Conservation (phyloP, 192 early-diverging fungal species). For the Umbelopsis ramanniana region DNA sequence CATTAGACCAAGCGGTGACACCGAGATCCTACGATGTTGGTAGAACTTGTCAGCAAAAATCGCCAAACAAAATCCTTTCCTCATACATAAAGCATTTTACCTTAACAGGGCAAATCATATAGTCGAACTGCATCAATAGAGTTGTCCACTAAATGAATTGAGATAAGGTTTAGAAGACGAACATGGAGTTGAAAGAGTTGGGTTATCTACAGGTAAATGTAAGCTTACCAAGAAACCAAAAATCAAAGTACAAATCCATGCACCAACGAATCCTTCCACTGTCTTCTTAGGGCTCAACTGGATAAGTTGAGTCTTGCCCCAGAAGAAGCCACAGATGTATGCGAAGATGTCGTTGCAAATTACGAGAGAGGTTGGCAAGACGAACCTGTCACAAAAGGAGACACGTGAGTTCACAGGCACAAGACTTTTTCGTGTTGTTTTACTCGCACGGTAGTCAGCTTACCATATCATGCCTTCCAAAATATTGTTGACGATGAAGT, state of each 20-base stretch:
- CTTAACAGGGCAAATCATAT: slow-evolving; percentile 66
- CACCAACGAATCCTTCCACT: slow-evolving; percentile 96
- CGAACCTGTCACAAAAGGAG: slow-evolving; percentile 53
- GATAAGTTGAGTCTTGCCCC: slow-evolving; percentile 88
- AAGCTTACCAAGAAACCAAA: slow-evolving; percentile 78
- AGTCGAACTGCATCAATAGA: slow-evolving; percentile 54
- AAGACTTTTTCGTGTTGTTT: background rate
- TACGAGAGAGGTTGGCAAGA: slow-evolving; percentile 86
- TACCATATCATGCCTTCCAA: slow-evolving; percentile 96
- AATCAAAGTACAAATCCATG: slow-evolving; percentile 80
- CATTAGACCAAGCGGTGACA: slow-evolving; percentile 50
- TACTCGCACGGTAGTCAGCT: slow-evolving; percentile 6
- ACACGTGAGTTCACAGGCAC: background rate
- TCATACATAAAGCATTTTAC: slow-evolving; percentile 16
- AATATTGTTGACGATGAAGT: slow-evolving; percentile 98
- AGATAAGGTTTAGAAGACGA: background rate
- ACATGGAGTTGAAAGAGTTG: background rate
- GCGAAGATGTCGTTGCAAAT: slow-evolving; percentile 96
- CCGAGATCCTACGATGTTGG: slow-evolving; percentile 43
- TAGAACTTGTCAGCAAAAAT: background rate
- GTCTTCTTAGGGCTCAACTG: slow-evolving; percentile 98
- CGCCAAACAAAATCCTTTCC: too few species aligned
- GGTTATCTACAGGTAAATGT: background rate
- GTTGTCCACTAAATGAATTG: slow-evolving; percentile 45
- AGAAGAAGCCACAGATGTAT: slow-evolving; percentile 96